Conservation (phyloP, 2,329 filamentous ascomycete genomes). For the Aschersonia sp. region DNA sequence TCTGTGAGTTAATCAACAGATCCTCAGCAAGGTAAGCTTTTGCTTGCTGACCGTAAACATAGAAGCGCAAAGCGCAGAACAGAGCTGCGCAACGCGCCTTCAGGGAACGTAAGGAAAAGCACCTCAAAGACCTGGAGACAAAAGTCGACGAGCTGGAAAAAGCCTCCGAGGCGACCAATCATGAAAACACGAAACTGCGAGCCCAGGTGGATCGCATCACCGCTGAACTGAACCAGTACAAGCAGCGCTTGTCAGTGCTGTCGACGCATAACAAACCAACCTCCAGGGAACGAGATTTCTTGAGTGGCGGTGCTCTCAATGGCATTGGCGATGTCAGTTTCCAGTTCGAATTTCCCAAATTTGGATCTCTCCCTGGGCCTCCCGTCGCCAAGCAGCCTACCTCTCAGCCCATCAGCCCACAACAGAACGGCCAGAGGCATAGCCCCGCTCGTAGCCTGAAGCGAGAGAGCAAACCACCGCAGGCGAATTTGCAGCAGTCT, state of each 20-base stretch:
- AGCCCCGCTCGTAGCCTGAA: conserved; percentile 16
- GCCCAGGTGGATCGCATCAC: conserved; percentile 83
- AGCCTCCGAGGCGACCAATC: conserved; percentile 64
- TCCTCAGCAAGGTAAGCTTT: neutral
- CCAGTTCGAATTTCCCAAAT: conserved; percentile 91
- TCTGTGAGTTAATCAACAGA: conserved; percentile 50
- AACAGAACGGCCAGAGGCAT: conserved; percentile 8
- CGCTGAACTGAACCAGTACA: conserved; percentile 74
- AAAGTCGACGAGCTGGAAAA: conserved; percentile 69
- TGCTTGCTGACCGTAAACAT: conserved; percentile 6
- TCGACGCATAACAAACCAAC: conserved; percentile 17
- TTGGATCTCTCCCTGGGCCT: conserved; percentile 55
- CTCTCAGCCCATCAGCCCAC: conserved; percentile 19
- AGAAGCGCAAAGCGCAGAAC: conserved; percentile 96
- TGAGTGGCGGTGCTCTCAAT: conserved; percentile 34
- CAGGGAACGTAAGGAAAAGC: conserved; percentile 87
- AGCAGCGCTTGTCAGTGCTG: conserved; percentile 62
- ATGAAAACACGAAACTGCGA: conserved; percentile 72
- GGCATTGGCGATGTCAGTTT: conserved; percentile 67
- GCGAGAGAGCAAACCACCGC: conserved; percentile 11
- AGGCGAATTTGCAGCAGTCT: conserved; percentile 5
- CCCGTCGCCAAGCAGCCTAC: conserved; percentile 11
- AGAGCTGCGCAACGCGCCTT: conserved; percentile 85
- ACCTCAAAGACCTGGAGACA: conserved; percentile 69
- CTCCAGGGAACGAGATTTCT: conserved; percentile 22